Evolutionary conservation across 2,329 filamentous ascomycete species (phyloP), one percentile per base, ranked within the genome.

Genomic region (Epichloe glyceriae): DNA sequence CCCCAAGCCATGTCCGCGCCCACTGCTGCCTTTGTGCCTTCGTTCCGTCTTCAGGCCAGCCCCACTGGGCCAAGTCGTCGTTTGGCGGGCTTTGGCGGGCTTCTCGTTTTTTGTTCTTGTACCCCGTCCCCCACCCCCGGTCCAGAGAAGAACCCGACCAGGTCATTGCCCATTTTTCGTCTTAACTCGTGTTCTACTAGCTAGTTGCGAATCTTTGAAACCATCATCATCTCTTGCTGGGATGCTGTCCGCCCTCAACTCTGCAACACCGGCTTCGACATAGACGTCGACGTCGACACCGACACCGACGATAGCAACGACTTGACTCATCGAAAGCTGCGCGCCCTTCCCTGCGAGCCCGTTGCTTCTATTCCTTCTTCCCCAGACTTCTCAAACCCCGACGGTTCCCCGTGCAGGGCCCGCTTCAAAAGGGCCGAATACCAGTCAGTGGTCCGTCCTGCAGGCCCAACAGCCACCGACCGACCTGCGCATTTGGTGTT

Each of bases 401-500:
- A 49, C 48, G 19, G 33, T 54, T 54, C 61, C 62, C 62, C 63
- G 61, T 63, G 60, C 60, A 60, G 60, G 62, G 57, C 62, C 55
- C 60, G 61, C 60, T 57, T 57, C 56, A 56, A 64, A 66, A 66
- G 64, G 64, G 62, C 64, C 64, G 64, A 66, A 66, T 66, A 65
- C 60, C 59, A 58, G 22, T 7, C n/a, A 2, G 22, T 26, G 6
- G 20, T 22, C 57, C 62, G 20, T 22, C 57, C 62, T 64, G 63
- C 61, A 62, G 57, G 58, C 53, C 56, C 56, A 52, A 58, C 55
- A 56, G 53, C 50, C 55, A 48, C 51, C 52, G 53, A 51, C 47
- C 57, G 53, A 52, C 47, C 57, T 15, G 33, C 53, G 52, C 49
- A 54, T 55, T 52, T 56, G 55, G 52, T 55, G 52, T 52, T 54